phyloP scores from a whole-genome alignment of 345 rosid species.

The Arabidopsis suecica region DNA sequence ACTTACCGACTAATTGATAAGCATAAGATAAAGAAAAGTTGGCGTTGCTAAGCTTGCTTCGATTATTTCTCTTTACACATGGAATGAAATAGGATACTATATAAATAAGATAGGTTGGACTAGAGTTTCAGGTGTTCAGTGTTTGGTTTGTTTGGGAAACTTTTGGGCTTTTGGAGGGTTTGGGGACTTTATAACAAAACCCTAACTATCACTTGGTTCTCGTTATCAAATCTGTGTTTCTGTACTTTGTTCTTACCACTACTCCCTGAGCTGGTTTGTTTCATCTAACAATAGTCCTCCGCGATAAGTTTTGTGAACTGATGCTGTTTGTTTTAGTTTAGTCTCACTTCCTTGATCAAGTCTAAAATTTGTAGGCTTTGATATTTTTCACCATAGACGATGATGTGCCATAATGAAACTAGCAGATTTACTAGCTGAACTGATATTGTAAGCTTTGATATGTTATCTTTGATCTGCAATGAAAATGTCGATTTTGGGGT shows the following conservation, averaged over 20 bases:
- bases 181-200: too few species aligned
- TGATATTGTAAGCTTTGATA: background rate
- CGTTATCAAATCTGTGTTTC: too few species aligned
- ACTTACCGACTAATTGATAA: background rate
- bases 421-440: background rate
- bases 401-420: background rate
- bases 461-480: background rate
- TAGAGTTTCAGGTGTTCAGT: background rate
- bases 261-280: background rate
- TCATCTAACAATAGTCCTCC: background rate
- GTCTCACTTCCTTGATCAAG: background rate
- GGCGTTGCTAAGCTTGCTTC: background rate
- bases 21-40: background rate
- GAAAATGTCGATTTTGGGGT: background rate
- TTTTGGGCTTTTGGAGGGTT: background rate
- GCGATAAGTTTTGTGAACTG: background rate
- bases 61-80: slow-evolving; percentile 8
- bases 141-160: background rate
- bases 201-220: too few species aligned
- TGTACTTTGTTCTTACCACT: background rate
- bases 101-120: background rate
- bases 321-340: background rate
- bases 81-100: slow-evolving; percentile 5
- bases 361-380: background rate
- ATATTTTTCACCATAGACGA: background rate